These are phyloP conservation scores for Cenchrus fungigraminus DNA, from an alignment of 176 grass and related monocot genomes.

Conservation along the genomic window DNA sequence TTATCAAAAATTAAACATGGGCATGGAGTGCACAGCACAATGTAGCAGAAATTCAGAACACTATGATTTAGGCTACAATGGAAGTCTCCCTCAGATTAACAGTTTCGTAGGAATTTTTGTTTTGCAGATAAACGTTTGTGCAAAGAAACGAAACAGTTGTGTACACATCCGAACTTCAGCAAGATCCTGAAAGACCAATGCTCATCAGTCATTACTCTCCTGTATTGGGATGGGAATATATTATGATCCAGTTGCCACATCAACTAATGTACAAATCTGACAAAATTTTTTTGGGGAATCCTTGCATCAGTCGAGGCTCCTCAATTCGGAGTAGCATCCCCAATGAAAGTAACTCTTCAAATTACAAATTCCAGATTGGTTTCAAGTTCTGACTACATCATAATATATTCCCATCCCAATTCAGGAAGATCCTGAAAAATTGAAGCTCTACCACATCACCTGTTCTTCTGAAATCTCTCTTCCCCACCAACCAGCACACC, in stretches of 20 bases:
- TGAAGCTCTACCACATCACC: background rate
- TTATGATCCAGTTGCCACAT: too few relatives aligned
- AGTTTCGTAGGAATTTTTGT: too few relatives aligned
- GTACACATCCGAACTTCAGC: background rate
- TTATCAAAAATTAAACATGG: too few relatives aligned
- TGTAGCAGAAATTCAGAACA: too few relatives aligned
- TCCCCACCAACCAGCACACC: background rate
- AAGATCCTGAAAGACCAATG: slow-evolving; percentile 19
- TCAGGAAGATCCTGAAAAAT: slow-evolving; percentile 43
- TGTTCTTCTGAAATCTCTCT: slow-evolving; percentile 2
- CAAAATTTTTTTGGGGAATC: background rate
- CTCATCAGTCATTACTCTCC: background rate
- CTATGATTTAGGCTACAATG: too few relatives aligned
- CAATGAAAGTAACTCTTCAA: background rate
- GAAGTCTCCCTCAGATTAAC: too few relatives aligned
- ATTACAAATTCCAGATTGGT: background rate
- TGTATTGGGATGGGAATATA: background rate
- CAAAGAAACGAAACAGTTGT: background rate
- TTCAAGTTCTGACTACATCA: background rate
- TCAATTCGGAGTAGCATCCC: background rate
- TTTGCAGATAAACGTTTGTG: too few relatives aligned
- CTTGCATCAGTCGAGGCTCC: background rate
- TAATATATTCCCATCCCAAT: background rate
- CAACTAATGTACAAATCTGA: background rate
- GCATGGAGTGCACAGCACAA: too few relatives aligned